A percentile compares a stretch with the other conserved stretches of the same genome.
Conservation (phyloP, 2,329 filamentous ascomycete genomes). For the Didymosphaeria variabile region DNA sequence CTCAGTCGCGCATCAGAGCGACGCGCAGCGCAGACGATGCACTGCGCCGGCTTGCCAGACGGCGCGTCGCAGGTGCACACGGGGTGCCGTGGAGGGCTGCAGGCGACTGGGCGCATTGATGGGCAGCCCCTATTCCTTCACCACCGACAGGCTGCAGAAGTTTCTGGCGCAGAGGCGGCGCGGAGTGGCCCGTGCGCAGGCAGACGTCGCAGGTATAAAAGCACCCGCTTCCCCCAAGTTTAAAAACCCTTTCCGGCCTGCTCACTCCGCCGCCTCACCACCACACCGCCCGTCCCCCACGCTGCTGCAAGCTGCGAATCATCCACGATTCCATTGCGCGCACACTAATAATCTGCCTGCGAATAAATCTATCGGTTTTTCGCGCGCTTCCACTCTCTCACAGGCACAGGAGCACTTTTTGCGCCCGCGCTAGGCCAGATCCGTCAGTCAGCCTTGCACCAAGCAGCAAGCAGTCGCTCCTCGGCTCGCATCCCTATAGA, state of each 20-base stretch:
- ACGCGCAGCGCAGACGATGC: not conserved
- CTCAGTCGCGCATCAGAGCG: not conserved
- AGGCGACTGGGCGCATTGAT: constrained; percentile 10
- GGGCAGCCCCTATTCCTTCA: constrained; percentile 19
- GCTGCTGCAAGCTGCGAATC: constrained; percentile 38
- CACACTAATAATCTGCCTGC: constrained; percentile 40
- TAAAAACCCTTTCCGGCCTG: constrained; percentile 39
- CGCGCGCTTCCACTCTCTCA: constrained; percentile 44
- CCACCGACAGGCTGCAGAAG: constrained; percentile 24
- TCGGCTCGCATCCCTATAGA: constrained; percentile 32
- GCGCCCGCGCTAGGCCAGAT: constrained; percentile 44
- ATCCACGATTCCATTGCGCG: constrained; percentile 39
- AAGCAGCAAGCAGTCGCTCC: constrained; percentile 29
- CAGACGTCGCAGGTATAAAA: constrained; percentile 33
- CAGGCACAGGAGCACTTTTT: constrained; percentile 30
- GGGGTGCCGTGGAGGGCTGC: not conserved
- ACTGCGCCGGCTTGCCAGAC: not conserved
- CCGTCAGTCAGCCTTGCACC: constrained; percentile 37
- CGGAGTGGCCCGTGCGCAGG: constrained; percentile 19
- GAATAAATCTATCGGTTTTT: constrained; percentile 29
- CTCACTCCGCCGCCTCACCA: constrained; percentile 29
- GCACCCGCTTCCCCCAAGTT: constrained; percentile 32
- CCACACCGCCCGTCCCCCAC: constrained; percentile 34
- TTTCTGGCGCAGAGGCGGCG: constrained; percentile 40
- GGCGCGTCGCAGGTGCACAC: constrained; percentile 10